A percentile compares a stretch with the other conserved stretches of the same genome.
Conservation (phyloP, 768 basidiomycete genomes). For the Pleurotus ostreatus region DNA sequence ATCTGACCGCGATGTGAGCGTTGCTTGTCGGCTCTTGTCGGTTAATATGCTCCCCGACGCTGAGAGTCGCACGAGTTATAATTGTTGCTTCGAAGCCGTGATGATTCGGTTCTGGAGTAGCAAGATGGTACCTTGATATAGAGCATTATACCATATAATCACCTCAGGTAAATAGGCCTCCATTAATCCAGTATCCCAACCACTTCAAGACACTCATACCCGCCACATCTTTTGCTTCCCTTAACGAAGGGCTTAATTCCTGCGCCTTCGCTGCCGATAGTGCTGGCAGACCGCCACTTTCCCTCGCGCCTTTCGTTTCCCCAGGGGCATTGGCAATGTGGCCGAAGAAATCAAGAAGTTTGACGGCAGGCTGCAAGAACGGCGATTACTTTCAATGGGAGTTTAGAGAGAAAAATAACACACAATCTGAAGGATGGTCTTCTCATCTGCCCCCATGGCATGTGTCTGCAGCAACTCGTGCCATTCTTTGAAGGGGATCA, state of each 20-base stretch:
- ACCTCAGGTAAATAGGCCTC: background rate
- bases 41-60: too few species aligned
- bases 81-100: too few species aligned
- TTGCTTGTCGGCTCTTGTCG: too few species aligned
- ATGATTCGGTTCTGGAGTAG: too few species aligned
- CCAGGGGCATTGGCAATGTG: slow-evolving; percentile 13
- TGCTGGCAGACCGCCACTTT: slow-evolving; percentile 19
- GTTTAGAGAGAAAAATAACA: background rate
- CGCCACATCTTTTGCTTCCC: slow-evolving; percentile 11
- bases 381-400: background rate
- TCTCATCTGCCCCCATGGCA: slow-evolving; percentile 8
- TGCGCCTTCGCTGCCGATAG: slow-evolving; percentile 25
- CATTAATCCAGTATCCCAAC: slow-evolving; percentile 1
- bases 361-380: slow-evolving; percentile 27
- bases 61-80: too few species aligned
- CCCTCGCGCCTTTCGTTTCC: slow-evolving; percentile 9
- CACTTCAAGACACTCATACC: background rate
- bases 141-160: too few species aligned
- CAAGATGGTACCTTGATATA: too few species aligned
- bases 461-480: slow-evolving; percentile 11
- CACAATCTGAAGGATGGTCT: slow-evolving; percentile 12
- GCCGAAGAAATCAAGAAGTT: slow-evolving; percentile 25
- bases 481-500: slow-evolving; percentile 21
- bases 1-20: too few species aligned
- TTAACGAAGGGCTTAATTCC: slow-evolving; percentile 29